Evolutionary conservation across 441 rosid genomes (phyloP).

Genomic region (Hura crepitans): DNA sequence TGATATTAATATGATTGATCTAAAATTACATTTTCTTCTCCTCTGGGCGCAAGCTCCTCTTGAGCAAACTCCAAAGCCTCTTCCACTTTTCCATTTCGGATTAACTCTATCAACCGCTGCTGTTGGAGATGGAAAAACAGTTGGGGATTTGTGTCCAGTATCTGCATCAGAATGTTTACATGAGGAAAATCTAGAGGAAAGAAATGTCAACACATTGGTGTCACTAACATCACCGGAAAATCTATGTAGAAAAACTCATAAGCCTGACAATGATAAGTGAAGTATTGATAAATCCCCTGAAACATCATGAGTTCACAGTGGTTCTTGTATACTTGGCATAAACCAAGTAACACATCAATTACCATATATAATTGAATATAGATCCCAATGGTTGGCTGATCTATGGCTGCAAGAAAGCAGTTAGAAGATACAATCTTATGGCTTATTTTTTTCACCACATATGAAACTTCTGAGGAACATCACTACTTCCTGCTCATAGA

Average conservation of each 20-base stretch:
- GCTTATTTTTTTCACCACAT: neutral
- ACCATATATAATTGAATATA: neutral
- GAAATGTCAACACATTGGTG: neutral
- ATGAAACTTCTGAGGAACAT: neutral
- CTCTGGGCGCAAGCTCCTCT: slow-evolving; percentile 96
- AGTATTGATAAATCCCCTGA: too few relatives aligned
- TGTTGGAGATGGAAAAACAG: slow-evolving; percentile 98
- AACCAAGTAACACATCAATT: neutral
- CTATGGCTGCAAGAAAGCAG: neutral
- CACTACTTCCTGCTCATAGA: neutral
- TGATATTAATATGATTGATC: slow-evolving; percentile 17
- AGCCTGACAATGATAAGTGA: neutral
- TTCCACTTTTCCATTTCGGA: slow-evolving; percentile 80
- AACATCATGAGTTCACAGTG: too few relatives aligned
- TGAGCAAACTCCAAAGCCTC: slow-evolving; percentile 98
- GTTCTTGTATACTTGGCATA: neutral
- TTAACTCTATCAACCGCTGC: slow-evolving; percentile 88
- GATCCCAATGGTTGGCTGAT: neutral
- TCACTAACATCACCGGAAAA: neutral
- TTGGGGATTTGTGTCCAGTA: slow-evolving; percentile 87
- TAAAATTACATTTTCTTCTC: slow-evolving; percentile 76
- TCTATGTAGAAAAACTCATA: neutral
- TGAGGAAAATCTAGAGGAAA: slow-evolving; percentile 8
- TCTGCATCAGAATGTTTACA: slow-evolving; percentile 42
- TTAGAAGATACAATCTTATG: neutral